Conservation (phyloP, 2,329 filamentous ascomycete species). For the Botrytis sinoallii region DNA sequence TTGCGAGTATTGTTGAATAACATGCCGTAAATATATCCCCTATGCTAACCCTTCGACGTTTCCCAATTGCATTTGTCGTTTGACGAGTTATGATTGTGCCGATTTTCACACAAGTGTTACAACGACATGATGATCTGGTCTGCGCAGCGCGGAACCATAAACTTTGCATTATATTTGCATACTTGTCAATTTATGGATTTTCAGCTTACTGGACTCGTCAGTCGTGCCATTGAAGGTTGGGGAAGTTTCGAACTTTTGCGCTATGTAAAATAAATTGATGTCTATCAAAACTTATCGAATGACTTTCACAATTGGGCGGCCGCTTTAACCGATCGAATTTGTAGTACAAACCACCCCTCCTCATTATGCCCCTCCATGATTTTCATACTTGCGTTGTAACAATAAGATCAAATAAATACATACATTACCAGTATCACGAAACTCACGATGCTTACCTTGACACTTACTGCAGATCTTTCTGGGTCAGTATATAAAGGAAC, state of each 20-base stretch:
- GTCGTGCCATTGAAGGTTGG: neutral
- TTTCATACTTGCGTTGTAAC: conserved; percentile 2
- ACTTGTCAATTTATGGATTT: conserved; percentile 18
- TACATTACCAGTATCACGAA: conserved; percentile 5
- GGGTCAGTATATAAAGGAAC: conserved; percentile 52
- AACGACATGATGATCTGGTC: conserved; percentile 59
- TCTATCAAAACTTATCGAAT: conserved; percentile 5
- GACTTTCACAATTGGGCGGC: conserved; percentile 15
- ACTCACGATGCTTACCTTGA: conserved; percentile 58
- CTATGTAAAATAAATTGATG: conserved; percentile 12
- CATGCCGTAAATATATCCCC: conserved; percentile 61
- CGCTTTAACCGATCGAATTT: conserved; percentile 20
- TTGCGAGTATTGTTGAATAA: conserved; percentile 66
- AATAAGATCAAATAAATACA: neutral
- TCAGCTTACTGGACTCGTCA: conserved; percentile 1
- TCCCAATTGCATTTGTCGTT: conserved; percentile 48
- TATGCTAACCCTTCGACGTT: conserved; percentile 47
- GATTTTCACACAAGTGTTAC: conserved; percentile 56
- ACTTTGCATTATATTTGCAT: conserved; percentile 56
- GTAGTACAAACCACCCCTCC: conserved; percentile 8
- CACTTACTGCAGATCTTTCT: conserved; percentile 64
- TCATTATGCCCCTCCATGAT: conserved; percentile 9
- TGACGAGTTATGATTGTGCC: conserved; percentile 46
- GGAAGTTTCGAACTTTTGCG: neutral
- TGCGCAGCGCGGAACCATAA: conserved; percentile 66